Evolutionary conservation across 2,329 filamentous ascomycete species (phyloP).

Genomic region (Bipolaris victoriae): DNA sequence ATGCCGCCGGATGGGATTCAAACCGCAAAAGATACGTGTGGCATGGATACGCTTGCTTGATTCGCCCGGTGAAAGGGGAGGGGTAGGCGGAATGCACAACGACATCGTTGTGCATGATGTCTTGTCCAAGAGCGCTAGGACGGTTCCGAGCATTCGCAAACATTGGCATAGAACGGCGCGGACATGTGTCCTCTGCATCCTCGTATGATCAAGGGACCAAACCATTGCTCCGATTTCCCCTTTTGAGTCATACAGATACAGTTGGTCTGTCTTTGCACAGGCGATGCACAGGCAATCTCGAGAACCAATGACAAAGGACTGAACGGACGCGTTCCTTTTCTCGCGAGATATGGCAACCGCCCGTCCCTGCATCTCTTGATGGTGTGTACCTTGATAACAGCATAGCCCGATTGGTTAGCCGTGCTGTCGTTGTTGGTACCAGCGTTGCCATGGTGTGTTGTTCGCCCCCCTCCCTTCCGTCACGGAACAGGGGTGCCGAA

Average conservation of each 20-base stretch:
- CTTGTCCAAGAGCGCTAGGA: background rate
- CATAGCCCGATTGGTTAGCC: background rate
- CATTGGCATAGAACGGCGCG: background rate
- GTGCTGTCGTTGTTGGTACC: background rate
- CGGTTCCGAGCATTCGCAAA: background rate
- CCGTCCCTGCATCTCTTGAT: constrained; percentile 1
- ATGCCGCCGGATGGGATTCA: background rate
- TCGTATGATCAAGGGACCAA: background rate
- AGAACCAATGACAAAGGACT: background rate
- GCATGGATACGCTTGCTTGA: background rate
- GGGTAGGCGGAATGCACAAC: background rate
- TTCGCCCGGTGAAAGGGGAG: background rate
- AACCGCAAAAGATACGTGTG: background rate
- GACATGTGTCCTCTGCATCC: background rate
- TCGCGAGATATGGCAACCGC: background rate
- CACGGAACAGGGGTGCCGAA: constrained; percentile 14
- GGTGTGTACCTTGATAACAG: background rate
- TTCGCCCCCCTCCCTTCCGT: constrained; percentile 7
- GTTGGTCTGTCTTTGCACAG: background rate
- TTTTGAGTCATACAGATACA: background rate
- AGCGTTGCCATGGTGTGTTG: background rate
- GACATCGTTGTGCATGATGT: constrained; percentile 3
- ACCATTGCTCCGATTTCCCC: background rate
- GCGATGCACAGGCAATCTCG: background rate
- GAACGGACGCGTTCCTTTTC: background rate